phyloP scores from a whole-genome alignment of 2,329 filamentous ascomycete genomes.

The Stagonosporopsis cucurbitacearum region DNA sequence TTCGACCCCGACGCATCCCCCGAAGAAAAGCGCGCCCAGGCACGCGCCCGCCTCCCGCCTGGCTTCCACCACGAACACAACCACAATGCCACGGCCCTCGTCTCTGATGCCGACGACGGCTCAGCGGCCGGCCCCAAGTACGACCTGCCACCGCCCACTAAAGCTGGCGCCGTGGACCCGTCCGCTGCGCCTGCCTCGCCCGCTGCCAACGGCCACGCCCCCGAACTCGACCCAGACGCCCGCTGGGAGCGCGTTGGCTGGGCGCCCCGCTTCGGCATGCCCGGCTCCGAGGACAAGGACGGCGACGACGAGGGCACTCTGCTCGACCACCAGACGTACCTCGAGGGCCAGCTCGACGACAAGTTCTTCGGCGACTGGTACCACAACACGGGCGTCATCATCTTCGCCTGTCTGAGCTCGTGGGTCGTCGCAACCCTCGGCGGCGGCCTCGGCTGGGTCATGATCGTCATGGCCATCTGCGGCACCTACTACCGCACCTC shows the following conservation, averaged over 20 bases:
- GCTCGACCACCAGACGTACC: conserved; percentile 84
- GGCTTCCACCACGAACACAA: conserved; percentile 67
- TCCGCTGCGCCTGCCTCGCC: conserved; percentile 55
- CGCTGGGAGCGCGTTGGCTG: conserved; percentile 72
- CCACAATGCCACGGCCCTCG: conserved; percentile 71
- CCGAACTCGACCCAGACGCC: conserved; percentile 64
- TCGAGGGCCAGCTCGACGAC: conserved; percentile 85
- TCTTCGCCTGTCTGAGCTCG: conserved; percentile 87
- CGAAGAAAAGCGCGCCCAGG: conserved; percentile 83
- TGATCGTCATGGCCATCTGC: conserved; percentile 90
- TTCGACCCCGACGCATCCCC: conserved; percentile 87
- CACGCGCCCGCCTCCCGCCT: conserved; percentile 69
- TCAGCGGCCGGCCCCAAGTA: conserved; percentile 61
- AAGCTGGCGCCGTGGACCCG: conserved; percentile 68
- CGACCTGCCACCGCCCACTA: conserved; percentile 77
- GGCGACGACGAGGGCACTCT: conserved; percentile 68
- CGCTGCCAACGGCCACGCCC: conserved; percentile 60
- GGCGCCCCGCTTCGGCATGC: conserved; percentile 79
- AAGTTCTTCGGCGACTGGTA: conserved; percentile 98
- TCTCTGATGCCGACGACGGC: conserved; percentile 69
- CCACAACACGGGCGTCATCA: conserved; percentile 92
- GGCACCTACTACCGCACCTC: conserved; percentile 97
- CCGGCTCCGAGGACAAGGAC: conserved; percentile 57
- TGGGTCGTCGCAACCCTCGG: conserved; percentile 91
- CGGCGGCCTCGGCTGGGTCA: conserved; percentile 90